These are phyloP conservation scores for Podospora comata DNA, from an alignment of 495 filamentous ascomycete genomes.

Conservation along the genomic window DNA sequence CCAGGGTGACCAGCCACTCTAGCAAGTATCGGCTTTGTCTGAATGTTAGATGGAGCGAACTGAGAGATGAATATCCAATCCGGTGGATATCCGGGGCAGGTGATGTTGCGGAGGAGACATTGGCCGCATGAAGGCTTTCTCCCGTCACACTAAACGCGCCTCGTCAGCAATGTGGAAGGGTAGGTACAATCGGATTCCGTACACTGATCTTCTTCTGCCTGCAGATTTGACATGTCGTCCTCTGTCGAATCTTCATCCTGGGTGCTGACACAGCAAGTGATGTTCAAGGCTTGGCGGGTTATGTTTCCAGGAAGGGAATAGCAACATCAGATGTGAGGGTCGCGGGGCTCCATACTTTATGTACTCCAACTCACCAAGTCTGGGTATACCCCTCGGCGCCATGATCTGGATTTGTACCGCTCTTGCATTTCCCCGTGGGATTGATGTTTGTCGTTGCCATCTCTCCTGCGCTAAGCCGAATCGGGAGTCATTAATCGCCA, in stretches of 20 bases:
- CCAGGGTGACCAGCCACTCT: background rate
- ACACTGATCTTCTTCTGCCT: slow-evolving; percentile 27
- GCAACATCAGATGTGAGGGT: background rate
- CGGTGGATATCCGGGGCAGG: slow-evolving; percentile 24
- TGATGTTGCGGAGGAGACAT: slow-evolving; percentile 20
- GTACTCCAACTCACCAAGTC: background rate
- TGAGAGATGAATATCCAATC: slow-evolving; percentile 30
- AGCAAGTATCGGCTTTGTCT: slow-evolving; percentile 1
- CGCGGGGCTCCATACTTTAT: background rate
- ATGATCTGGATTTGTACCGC: background rate
- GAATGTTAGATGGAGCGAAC: background rate
- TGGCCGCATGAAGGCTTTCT: slow-evolving; percentile 24
- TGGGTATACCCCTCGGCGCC: background rate
- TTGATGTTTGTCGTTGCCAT: background rate
- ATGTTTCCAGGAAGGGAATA: slow-evolving; percentile 9
- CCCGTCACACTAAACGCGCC: slow-evolving; percentile 23
- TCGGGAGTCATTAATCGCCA: slow-evolving; percentile 21
- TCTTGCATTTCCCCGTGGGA: background rate
- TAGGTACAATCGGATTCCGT: background rate
- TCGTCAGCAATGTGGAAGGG: background rate
- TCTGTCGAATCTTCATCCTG: slow-evolving; percentile 26
- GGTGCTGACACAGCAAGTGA: background rate
- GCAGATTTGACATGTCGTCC: slow-evolving; percentile 25
- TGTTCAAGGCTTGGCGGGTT: slow-evolving; percentile 16
- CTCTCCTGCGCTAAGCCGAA: slow-evolving; percentile 17